Evolutionary conservation across 2,329 filamentous ascomycete genomes (phyloP), one percentile per base, ranked within the genome.

Genomic region (Didymella segeticola): DNA sequence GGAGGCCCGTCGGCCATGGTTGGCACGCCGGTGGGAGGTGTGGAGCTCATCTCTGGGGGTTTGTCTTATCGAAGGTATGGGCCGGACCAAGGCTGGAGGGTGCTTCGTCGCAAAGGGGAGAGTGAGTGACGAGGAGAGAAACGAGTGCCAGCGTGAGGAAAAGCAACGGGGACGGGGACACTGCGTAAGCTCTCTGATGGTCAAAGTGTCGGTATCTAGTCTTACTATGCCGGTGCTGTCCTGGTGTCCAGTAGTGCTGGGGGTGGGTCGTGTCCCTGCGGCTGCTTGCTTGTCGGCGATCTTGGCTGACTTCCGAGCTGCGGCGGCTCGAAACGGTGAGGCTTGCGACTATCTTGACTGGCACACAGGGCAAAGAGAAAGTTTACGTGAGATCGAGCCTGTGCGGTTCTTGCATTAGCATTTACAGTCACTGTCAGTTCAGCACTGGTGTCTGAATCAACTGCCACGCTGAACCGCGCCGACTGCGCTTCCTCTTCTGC

Each of bases 51-150:
- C 72, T 71, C 81, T 79, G 80, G 79, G 79, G 78, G n/a, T n/a
- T 70, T 73, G 67, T 74, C 64, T 67, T 76, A 62, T 63, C 73
- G 76, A 64, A 62, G 64, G 55, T 83, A 81, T 79, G 85, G 89
- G 90, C 93, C 93, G 95, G 93, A 98, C 93, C 93, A 96, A 97
- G 93, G 93, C 91, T 89, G 81, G 67, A 80, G 87, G 84, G 87
- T 87, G 91, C 90, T 92, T 92, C 91, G 84, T 93, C 85, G 91
- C 90, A 69, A 62, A 42, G 48, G 57, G 50, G 48, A 54, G 57
- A 47, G 41, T 49, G 51, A 45, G 62, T 56, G 50, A 38, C 34
- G 57, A 55, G 54, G 55, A 57, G 53, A 56, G 53, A 57, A 43
- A 50, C 53, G 57, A 47, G 29, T 26, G 27, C 43, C 42, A 43